These are phyloP conservation scores for Tolypocladium ovalisporum DNA, from an alignment of 2,329 filamentous ascomycete genomes.

Conservation along the genomic window DNA sequence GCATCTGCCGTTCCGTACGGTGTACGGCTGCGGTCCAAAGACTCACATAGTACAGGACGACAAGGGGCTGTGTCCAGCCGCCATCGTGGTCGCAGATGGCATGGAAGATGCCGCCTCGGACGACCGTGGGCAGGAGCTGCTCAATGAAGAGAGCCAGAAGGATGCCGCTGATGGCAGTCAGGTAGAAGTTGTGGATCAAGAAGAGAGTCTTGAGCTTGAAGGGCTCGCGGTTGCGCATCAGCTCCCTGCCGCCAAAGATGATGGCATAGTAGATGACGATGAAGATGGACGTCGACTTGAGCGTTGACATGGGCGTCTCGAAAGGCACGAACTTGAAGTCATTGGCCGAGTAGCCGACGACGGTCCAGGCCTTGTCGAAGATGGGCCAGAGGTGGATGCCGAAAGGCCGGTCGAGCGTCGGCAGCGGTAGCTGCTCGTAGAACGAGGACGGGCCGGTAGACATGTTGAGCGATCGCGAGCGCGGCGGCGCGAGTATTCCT, in stretches of 20 bases:
- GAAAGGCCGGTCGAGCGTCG: slow-evolving; percentile 84
- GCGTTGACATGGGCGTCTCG: slow-evolving; percentile 79
- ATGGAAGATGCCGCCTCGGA: slow-evolving; percentile 73
- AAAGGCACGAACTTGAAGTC: slow-evolving; percentile 78
- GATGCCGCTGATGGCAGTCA: slow-evolving; percentile 73
- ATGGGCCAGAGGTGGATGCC: slow-evolving; percentile 87
- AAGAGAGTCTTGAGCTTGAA: slow-evolving; percentile 84
- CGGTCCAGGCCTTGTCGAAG: slow-evolving; percentile 79
- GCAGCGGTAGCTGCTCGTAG: slow-evolving; percentile 50
- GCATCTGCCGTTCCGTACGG: slow-evolving; percentile 8
- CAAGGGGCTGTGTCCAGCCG: slow-evolving; percentile 88
- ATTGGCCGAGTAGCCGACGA: slow-evolving; percentile 71
- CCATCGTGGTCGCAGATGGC: slow-evolving; percentile 72
- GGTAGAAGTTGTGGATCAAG: slow-evolving; percentile 92
- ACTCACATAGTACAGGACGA: slow-evolving; percentile 92
- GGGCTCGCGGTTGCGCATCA: slow-evolving; percentile 79
- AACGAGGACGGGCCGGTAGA: slow-evolving; percentile 29
- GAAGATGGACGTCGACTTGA: slow-evolving; percentile 70
- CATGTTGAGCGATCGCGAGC: slow-evolving; percentile 17
- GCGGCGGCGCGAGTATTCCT: background rate
- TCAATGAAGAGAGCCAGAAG: slow-evolving; percentile 82
- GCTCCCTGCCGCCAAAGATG: slow-evolving; percentile 84
- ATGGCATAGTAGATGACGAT: slow-evolving; percentile 84
- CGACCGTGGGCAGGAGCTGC: slow-evolving; percentile 77
- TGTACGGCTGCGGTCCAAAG: background rate